phyloP scores from a whole-genome alignment of 1,139 yeast species.

The Pichia inconspicua region DNA sequence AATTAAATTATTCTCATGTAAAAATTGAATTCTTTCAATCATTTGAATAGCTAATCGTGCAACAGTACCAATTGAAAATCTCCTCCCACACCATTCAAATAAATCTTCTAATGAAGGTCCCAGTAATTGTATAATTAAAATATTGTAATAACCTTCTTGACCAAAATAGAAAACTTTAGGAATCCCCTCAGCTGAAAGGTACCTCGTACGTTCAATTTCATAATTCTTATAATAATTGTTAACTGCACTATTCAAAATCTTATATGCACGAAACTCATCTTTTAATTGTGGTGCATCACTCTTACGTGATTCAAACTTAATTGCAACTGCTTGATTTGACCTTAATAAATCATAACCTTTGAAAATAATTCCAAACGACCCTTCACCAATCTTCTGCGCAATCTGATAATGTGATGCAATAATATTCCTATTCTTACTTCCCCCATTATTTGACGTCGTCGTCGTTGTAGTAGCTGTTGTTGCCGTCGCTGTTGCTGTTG shows the following conservation, averaged over 20 bases:
- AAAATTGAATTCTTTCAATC: slow-evolving; percentile 58
- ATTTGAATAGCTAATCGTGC: slow-evolving; percentile 70
- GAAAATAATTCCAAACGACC: slow-evolving; percentile 94
- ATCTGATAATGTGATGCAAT: slow-evolving; percentile 80
- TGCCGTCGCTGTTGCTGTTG: not conserved
- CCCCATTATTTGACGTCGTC: not conserved
- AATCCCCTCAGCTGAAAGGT: slow-evolving; percentile 47
- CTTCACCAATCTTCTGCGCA: slow-evolving; percentile 96
- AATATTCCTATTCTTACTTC: slow-evolving; percentile 27
- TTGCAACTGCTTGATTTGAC: slow-evolving; percentile 69
- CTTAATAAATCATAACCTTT: slow-evolving; percentile 81
- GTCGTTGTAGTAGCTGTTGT: not conserved
- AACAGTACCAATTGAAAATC: slow-evolving; percentile 61
- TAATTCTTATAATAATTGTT: slow-evolving; percentile 21
- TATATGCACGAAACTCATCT: slow-evolving; percentile 91
- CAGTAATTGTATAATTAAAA: slow-evolving; percentile 60
- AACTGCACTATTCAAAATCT: slow-evolving; percentile 58
- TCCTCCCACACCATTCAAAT: slow-evolving; percentile 76
- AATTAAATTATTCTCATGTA: slow-evolving; percentile 63
- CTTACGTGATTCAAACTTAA: slow-evolving; percentile 77
- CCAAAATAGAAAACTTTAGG: slow-evolving; percentile 92
- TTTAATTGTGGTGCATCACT: slow-evolving; percentile 97
- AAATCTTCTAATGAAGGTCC: slow-evolving; percentile 76
- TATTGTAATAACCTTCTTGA: slow-evolving; percentile 73
- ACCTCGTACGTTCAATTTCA: slow-evolving; percentile 14